Conservation (phyloP, 352 stramenopile genomes). For the Pythium vanterpoolii region DNA sequence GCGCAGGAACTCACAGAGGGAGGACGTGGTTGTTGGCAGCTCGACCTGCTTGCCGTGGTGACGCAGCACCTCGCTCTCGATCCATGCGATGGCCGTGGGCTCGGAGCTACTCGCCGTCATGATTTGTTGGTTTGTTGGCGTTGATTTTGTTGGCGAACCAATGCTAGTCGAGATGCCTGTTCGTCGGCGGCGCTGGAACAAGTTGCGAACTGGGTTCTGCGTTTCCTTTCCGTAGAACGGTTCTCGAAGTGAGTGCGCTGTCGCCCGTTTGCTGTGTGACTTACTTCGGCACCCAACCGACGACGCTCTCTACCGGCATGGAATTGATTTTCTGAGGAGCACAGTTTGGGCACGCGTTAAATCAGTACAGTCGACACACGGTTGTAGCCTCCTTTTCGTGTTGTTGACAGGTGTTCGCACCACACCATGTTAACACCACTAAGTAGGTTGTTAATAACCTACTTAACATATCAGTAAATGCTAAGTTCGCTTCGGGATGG, state of each 20-base stretch:
- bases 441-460: constrained; percentile 5
- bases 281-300: neutral
- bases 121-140: neutral
- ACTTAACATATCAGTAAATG: neutral
- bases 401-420: neutral
- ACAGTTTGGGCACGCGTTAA: constrained; percentile 12
- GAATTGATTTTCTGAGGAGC: neutral
- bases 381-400: neutral
- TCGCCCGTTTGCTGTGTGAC: constrained; percentile 9
- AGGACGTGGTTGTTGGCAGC: constrained; percentile 26
- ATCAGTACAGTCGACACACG: constrained; percentile 16
- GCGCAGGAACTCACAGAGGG: constrained; percentile 68
- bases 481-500: constrained; percentile 16
- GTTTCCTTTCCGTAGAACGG: constrained; percentile 10
- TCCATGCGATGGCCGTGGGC: constrained; percentile 44
- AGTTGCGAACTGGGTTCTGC: constrained; percentile 16
- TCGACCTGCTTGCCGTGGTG: constrained; percentile 30
- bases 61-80: constrained; percentile 47
- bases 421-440: constrained; percentile 13
- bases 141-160: neutral
- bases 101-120: constrained; percentile 19
- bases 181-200: neutral
- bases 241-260: neutral
- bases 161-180: neutral
- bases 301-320: constrained; percentile 4